Evolutionary conservation across 202 grass and related monocot genomes (phyloP), one percentile per base, ranked within the genome.

Genomic region (Brachypodium distachyon): DNA sequence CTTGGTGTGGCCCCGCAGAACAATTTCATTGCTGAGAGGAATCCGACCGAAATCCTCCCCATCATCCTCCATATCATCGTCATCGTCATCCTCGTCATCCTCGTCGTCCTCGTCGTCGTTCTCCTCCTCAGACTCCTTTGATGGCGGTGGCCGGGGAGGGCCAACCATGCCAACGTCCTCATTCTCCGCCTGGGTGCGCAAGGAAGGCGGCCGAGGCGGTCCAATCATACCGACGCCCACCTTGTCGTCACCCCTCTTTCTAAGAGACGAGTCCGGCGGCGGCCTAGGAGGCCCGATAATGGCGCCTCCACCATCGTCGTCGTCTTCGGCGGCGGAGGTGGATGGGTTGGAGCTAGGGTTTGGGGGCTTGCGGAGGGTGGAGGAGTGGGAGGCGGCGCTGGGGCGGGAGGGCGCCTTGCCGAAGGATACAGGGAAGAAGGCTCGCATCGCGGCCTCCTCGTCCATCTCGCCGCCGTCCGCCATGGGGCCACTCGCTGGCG

Each of bases 21-120:
- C 91, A 63, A 97, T 88, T 72, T 97, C 94, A 62, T 97, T 94
- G 77, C 82, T 97, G 61, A 92, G 82, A 71, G 94, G 94, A 76
- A 97, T 97, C 63, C 78, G 65, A 67, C 74, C 77, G 36, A 85
- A 83, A 47, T 72, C 73, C 13, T 94, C 86, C 13, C 67, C 73
- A 6, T 47, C 81, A 53, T 96, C 80, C 12, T 87, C 84, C 40
- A 83, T 75, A 10, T 73, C 90, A 0, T 74, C 83, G 19, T 75
- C 85, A 1, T 87, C 88, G 0, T 40, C 52, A 1, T 64, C 79
- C 0, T 61, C 70, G 5, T 54, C 84, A 3, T 63, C 86, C 0
- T 86, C 76, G 0, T 81, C 85, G 1, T 83, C 82, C 0, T 86
- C 77, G 0, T 87, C 84, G 0, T 80, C 79, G 0, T 79, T 73